Percentiles rank a stretch among this genome's conserved stretches.
phyloP scores from a whole-genome alignment of 1,284 basidiomycete genomes.

The Ustilago hordei region DNA sequence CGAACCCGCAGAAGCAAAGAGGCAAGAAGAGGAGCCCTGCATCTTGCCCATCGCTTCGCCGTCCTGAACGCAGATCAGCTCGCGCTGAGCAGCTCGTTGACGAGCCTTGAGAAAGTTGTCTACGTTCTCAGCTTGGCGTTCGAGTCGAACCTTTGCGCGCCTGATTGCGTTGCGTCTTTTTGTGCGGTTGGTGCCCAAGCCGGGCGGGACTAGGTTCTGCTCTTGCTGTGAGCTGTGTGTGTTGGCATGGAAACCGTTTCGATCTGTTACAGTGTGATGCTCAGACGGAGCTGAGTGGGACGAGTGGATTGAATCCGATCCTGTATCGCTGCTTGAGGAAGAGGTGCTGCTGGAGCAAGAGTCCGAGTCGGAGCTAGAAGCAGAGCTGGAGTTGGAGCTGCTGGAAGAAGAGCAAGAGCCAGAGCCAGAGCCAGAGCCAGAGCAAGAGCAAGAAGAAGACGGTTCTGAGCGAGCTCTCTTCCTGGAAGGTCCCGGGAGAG shows the following conservation, averaged over 20 bases:
- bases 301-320: constrained; percentile 2
- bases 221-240: too few species aligned
- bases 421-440: too few species aligned
- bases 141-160: constrained; percentile 16
- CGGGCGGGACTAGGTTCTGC: constrained; percentile 31
- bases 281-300: constrained; percentile 3
- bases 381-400: constrained; percentile 4
- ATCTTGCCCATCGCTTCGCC: constrained; percentile 7
- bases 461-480: constrained; percentile 1
- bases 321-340: not conserved
- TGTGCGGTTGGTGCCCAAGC: constrained; percentile 48
- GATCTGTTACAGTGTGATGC: constrained; percentile 8
- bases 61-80: constrained; percentile 14
- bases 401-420: not conserved
- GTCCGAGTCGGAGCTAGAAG: constrained; percentile 4
- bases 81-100: constrained; percentile 3
- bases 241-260: not conserved
- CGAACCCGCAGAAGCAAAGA: not conserved
- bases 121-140: constrained; percentile 18
- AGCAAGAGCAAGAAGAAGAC: not conserved
- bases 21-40: not conserved
- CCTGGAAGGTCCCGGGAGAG: not conserved
- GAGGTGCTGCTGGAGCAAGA: constrained; percentile 2
- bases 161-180: constrained; percentile 52
- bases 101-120: constrained; percentile 4